Evolutionary conservation across 2,329 filamentous ascomycete genomes (phyloP), one percentile per base, ranked within the genome.

Genomic region (Phoma sp.): DNA sequence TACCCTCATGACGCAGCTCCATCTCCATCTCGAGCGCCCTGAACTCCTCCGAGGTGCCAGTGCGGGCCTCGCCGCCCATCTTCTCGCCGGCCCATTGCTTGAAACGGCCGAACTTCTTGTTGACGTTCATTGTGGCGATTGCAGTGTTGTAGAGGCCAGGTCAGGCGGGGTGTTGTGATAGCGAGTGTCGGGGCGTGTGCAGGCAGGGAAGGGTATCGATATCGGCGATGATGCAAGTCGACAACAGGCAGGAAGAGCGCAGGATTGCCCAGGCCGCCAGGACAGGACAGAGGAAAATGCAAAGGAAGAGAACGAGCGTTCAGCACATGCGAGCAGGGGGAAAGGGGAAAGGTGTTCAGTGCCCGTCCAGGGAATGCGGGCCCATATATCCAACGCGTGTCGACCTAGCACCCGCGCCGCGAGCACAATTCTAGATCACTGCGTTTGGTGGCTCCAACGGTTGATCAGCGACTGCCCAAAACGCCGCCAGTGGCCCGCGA

Each of bases 11-110:
- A 60, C 93, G 86, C 67, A 96, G 81, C 53, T 85, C 83, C 92
- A 98, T 98, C 78, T 98, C 93, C 49, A 85, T 82, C 78, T 98
- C 93, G 67, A 98, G 80, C 56, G 85, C 84, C 78, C 91, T 96
- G 84, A 98, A 98, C 70, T 97, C 90, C 46, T 98, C 92, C 0
- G 91, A 90, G 60, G 92, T 87, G 73, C 83, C 86, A 9, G 93
- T 97, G 79, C 92, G 95, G 77, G 88, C 84, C 77, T 97, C 93
- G 62, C 86, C 86, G 67, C 93, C 93, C 91, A 98, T 96, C 78
- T 93, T 91, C 80, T 98, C 93, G 65, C 92, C 92, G 30, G 93
- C 92, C 93, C 93, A 98, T 88, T 98, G 93, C 81, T 93, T 96
- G 81, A 96, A 88, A 72, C 93, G 89, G 78, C 93, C 93, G 74